Evolutionary conservation across 1,284 basidiomycete genomes (phyloP), one percentile per base, ranked within the genome.

Genomic region (Sutorius eximius): DNA sequence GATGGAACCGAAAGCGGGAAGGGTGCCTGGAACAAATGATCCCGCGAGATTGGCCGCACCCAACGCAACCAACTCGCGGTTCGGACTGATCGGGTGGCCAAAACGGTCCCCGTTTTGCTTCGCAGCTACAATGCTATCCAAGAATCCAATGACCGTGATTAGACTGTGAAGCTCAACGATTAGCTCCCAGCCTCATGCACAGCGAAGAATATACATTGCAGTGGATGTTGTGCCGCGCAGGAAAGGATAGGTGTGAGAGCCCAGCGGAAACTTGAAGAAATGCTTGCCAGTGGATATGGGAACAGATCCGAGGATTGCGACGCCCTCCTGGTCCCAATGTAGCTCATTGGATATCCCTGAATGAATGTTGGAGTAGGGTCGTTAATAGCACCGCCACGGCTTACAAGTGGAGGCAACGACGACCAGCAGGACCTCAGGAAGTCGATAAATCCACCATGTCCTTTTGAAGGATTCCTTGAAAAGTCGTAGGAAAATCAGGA

Each of bases 1-100:
- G 59, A 96, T 93, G 2, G 89, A 91, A 1, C 94, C 94, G 67
- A 87, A 95, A 0, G 92, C 91, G 1, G 94, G 93, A 4, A 97
- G 76, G 0, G 89, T 89, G 1, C 94, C 94, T 5, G 91, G 89
- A 52, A 96, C 74, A 63, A 94, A 88, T 1, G 91, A 89, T 1
- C 80, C 85, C 3, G 76, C 80, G 24, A 97, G 75, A 69, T 98
- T 98, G 5, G 86, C 84, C 13, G 88, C 85, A 45, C 92, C 87
- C n/a, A 95, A 75, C 0, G 92, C 92, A 40, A 94, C 92, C 3
- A 95, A 77, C 69, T 98, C 95, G 37, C 95, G 85, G 68, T 97
- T 97, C 0, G 95, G 93, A 60, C 88, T 91, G 62, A 98, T 91
- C 0, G 89, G 82, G 69, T 98, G 89, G 3, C 91, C 89, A 66